phyloP scores from a whole-genome alignment of 345 rosid species.

The Pseudoturritis turrita region DNA sequence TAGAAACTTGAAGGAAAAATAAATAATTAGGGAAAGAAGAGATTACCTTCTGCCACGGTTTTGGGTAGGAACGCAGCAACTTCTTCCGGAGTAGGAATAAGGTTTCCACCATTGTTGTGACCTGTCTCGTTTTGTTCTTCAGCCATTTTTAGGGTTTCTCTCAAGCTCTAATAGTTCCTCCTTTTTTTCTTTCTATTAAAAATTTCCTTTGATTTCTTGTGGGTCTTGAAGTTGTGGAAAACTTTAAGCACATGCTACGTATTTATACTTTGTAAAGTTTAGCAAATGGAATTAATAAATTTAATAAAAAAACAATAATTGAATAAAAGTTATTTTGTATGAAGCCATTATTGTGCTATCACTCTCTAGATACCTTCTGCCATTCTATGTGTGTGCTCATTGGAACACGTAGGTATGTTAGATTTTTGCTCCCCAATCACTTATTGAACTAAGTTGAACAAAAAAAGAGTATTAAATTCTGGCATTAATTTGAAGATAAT shows the following conservation, averaged over 20 bases:
- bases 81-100: constrained; percentile 31
- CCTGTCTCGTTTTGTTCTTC: constrained; percentile 15
- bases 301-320: not conserved
- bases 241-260: not conserved
- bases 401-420: constrained; percentile 3
- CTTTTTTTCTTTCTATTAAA: not conserved
- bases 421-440: not conserved
- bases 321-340: not conserved
- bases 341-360: not conserved
- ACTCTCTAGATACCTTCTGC: not conserved
- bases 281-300: not conserved
- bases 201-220: not conserved
- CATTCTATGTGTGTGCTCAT: not conserved
- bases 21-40: not conserved
- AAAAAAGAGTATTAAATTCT: not conserved
- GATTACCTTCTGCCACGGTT: constrained; percentile 29
- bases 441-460: not conserved
- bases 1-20: not conserved
- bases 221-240: not conserved
- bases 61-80: constrained; percentile 30
- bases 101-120: constrained; percentile 21
- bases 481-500: not conserved
- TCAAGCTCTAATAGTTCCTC: not conserved
- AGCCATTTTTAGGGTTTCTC: constrained; percentile 24
- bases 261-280: not conserved